Percentiles rank a stretch among this genome's conserved stretches.
phyloP scores from a whole-genome alignment of 1,139 yeast species.

The Yamadazyma songkhlaensis region DNA sequence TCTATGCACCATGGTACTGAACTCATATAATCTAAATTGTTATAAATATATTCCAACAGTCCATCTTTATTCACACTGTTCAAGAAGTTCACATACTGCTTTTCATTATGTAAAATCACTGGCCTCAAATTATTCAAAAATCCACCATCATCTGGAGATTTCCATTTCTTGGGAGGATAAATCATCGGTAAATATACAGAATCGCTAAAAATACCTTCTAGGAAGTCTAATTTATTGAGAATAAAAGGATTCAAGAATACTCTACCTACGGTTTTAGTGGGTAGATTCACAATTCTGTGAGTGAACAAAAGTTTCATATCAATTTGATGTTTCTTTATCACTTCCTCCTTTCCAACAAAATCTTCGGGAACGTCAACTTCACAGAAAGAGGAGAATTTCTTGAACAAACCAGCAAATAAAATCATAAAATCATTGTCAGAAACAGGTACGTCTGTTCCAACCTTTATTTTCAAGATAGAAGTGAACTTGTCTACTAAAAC shows the following conservation, averaged over 20 bases:
- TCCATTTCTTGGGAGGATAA: constrained; percentile 39
- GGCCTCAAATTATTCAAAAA: constrained; percentile 25
- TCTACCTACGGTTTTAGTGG: constrained; percentile 8
- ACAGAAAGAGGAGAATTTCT: constrained; percentile 21
- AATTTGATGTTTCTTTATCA: neutral
- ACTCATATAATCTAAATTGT: constrained; percentile 30
- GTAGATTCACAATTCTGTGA: constrained; percentile 3
- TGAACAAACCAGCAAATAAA: constrained; percentile 21
- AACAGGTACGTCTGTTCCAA: constrained; percentile 1
- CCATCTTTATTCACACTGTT: constrained; percentile 29
- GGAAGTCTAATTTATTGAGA: constrained; percentile 4
- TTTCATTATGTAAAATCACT: constrained; percentile 21
- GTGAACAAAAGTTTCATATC: constrained; percentile 11
- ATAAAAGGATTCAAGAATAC: constrained; percentile 11
- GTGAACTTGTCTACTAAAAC: neutral
- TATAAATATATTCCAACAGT: constrained; percentile 30
- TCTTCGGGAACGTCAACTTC: constrained; percentile 12
- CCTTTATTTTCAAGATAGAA: neutral
- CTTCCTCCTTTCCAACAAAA: constrained; percentile 6
- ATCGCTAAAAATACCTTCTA: constrained; percentile 6
- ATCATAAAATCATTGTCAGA: constrained; percentile 18
- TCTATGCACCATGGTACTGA: constrained; percentile 38
- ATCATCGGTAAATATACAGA: constrained; percentile 33
- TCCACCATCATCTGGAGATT: constrained; percentile 34
- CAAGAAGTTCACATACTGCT: constrained; percentile 20